Evolutionary conservation across 208 protist species (phyloP).

Genomic region (Acanthamoeba divionensis): DNA sequence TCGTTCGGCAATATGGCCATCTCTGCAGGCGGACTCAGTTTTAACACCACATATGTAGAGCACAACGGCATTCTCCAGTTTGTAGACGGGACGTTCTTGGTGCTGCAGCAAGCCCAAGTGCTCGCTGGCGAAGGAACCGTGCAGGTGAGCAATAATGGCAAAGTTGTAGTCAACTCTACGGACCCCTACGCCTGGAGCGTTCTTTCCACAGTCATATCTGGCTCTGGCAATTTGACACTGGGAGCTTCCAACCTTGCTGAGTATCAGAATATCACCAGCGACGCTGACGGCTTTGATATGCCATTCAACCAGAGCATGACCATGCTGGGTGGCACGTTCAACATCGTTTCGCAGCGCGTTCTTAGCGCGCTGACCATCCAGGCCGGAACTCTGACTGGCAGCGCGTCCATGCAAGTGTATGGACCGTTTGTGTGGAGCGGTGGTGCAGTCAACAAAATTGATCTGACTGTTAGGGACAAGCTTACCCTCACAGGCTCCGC

Average conservation of each 20-base stretch:
- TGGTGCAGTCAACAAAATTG: background rate
- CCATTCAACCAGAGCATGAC: too few species aligned
- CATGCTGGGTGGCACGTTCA: background rate
- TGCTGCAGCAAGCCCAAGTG: background rate
- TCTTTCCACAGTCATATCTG: background rate
- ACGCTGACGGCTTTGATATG: too few species aligned
- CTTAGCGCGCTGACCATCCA: background rate
- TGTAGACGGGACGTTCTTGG: background rate
- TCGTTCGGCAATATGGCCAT: background rate
- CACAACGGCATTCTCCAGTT: background rate
- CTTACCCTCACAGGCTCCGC: background rate
- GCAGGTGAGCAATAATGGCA: background rate
- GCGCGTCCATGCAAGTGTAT: background rate
- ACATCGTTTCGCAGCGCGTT: background rate
- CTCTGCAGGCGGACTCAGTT: background rate
- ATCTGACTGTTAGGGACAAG: background rate
- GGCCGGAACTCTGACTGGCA: background rate
- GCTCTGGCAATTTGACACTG: constrained; percentile 8
- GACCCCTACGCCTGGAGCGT: background rate
- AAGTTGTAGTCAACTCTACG: constrained; percentile 23
- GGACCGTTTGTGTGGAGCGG: background rate
- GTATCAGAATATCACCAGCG: background rate
- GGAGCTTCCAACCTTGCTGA: background rate
- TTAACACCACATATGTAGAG: background rate
- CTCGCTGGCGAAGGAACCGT: background rate